These are phyloP conservation scores for Pseudonectria foliicola DNA, from an alignment of 2,329 filamentous ascomycete genomes.

Conservation along the genomic window DNA sequence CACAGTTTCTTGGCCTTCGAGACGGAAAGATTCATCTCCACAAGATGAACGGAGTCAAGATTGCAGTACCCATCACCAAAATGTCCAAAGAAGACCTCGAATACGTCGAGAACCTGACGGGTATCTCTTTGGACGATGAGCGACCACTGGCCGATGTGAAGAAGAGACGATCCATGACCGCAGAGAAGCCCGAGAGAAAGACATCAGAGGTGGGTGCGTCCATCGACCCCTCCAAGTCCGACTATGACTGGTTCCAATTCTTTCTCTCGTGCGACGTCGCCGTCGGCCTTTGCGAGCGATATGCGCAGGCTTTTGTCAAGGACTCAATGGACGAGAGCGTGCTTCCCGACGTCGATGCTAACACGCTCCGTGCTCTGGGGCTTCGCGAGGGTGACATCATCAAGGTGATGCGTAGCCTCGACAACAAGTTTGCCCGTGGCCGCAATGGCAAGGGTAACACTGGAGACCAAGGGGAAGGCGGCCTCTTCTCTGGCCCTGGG, in stretches of 20 bases:
- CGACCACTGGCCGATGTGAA: slow-evolving; percentile 86
- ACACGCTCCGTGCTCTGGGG: slow-evolving; percentile 78
- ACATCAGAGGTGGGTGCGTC: slow-evolving; percentile 48
- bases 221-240: slow-evolving; percentile 56
- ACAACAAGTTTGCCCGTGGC: slow-evolving; percentile 67
- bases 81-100: slow-evolving; percentile 95
- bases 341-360: slow-evolving; percentile 79
- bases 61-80: slow-evolving; percentile 88
- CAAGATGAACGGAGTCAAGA: slow-evolving; percentile 97
- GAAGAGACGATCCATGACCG: slow-evolving; percentile 33
- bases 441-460: slow-evolving; percentile 30
- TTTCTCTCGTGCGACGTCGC: slow-evolving; percentile 90
- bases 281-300: slow-evolving; percentile 88
- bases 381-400: slow-evolving; percentile 94
- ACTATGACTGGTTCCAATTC: slow-evolving; percentile 99
- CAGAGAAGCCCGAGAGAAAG: slow-evolving; percentile 17
- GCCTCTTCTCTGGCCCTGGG: slow-evolving; percentile 86
- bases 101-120: slow-evolving; percentile 85
- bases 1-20: slow-evolving; percentile 88
- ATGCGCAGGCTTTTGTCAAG: slow-evolving; percentile 78
- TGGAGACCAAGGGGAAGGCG: slow-evolving; percentile 40
- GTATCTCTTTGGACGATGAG: slow-evolving; percentile 85
- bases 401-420: slow-evolving; percentile 84
- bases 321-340: slow-evolving; percentile 97
- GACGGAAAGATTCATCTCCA: slow-evolving; percentile 97